Conservation (phyloP, 2,329 filamentous ascomycete species). For the Thielaviopsis musarum region DNA sequence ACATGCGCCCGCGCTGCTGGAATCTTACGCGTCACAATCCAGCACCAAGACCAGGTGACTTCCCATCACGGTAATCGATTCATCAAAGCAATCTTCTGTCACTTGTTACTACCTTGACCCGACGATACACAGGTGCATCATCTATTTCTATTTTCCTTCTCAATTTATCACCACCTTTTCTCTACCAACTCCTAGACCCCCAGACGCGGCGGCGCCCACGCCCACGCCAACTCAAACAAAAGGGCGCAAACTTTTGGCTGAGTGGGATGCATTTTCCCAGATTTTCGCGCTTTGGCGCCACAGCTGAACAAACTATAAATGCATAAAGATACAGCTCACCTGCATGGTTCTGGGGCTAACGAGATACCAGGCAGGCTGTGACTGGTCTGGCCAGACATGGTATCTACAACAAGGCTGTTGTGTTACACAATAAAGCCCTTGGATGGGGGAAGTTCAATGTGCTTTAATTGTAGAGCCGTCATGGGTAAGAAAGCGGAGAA, state of each 20-base stretch:
- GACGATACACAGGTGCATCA: neutral
- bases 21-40: neutral
- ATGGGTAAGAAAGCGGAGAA: too few relatives aligned
- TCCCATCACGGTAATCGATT: neutral
- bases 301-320: neutral
- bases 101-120: neutral
- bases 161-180: too few relatives aligned
- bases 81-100: neutral
- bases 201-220: too few relatives aligned
- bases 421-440: neutral
- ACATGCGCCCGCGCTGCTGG: neutral
- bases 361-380: neutral
- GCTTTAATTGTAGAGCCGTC: neutral
- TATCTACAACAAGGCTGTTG: neutral
- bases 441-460: neutral
- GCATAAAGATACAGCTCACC: neutral
- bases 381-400: neutral
- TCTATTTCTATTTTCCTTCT: neutral
- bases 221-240: too few relatives aligned
- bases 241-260: neutral
- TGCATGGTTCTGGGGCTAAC: neutral
- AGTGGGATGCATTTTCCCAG: neutral
- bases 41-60: neutral
- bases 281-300: neutral
- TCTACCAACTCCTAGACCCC: too few relatives aligned